Conservation (phyloP, 1,284 basidiomycete species). For the Polyporus tsugae region DNA sequence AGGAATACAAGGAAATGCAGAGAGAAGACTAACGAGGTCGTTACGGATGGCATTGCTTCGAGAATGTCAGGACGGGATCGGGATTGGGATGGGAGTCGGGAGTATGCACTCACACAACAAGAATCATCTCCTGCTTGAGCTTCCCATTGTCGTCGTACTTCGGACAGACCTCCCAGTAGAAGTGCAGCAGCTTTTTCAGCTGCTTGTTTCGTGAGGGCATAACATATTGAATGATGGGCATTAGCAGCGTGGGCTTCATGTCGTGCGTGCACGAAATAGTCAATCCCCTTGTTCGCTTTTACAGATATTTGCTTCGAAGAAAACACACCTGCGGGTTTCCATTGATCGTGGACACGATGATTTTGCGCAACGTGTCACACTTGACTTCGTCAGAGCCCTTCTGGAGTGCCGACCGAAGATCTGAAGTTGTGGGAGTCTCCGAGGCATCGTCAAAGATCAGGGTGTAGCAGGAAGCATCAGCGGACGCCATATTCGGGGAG, state of each 20-base stretch:
- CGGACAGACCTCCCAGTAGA: constrained; percentile 99
- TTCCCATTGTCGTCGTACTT: constrained; percentile 98
- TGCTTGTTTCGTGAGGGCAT: constrained; percentile 96
- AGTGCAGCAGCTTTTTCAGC: constrained; percentile 98
- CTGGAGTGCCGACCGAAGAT: constrained; percentile 89
- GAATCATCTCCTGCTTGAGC: constrained; percentile 99
- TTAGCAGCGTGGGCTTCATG: constrained; percentile 85
- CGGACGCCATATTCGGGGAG: constrained; percentile 38
- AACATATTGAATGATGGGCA: constrained; percentile 99
- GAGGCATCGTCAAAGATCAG: constrained; percentile 83
- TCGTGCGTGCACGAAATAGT: constrained; percentile 21
- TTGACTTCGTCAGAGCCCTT: constrained; percentile 99
- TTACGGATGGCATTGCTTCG: constrained; percentile 95
- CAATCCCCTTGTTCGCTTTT: background rate
- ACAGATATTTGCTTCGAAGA: too few species aligned
- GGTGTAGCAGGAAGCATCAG: constrained; percentile 82
- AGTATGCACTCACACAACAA: constrained; percentile 84
- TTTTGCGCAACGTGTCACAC: constrained; percentile 95
- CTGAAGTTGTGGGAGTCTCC: constrained; percentile 83
- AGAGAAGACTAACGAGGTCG: constrained; percentile 75
- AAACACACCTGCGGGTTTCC: constrained; percentile 81
- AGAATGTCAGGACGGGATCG: constrained; percentile 32
- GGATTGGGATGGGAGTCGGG: constrained; percentile 3
- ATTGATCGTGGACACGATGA: constrained; percentile 96
- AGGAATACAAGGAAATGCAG: constrained; percentile 3